Evolutionary conservation across 2,329 filamentous ascomycete genomes (phyloP), one percentile per base, ranked within the genome.

Genomic region (Botrytis pseudocinerea): DNA sequence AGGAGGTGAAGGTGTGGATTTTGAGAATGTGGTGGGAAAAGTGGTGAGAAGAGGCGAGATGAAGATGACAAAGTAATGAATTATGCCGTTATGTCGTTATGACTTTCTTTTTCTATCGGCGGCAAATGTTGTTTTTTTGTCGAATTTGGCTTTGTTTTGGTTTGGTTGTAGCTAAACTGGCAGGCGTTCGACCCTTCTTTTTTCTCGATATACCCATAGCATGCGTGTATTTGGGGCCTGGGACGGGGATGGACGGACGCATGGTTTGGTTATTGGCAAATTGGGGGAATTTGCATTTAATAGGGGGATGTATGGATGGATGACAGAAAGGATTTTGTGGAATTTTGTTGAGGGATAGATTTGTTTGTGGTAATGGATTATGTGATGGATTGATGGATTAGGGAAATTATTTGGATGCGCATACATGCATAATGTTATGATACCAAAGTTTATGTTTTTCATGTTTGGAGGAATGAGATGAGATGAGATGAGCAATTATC

Each of bases 21-120:
- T 5, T 42, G 48, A 6, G 48, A 51, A 51, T n/a, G 38, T n/a
- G 38, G 38, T 63, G 7, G 12, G 35, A 18, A 12, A 28, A 54
- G 2, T 54, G 25, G n/a, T 3, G 60, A 16, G 60, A 28, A 42
- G 38, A 28, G n/a, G 38, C 44, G 61, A 18, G 61, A 28, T 44
- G 61, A n/a, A n/a, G 40, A 16, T 62, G 60, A n/a, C 60, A 62
- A 66, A 66, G 46, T 66, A 66, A 66, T 66, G 64, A 66, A 54
- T 66, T 54, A 66, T 66, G 64, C 64, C 46, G 44, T 54, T 66
- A 66, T 66, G 64, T 66, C 64, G 46, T 66, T 66, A 66, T 66
- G 64, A 66, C 64, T 54, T 66, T 66, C 32, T 40, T 66, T 66
- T 54, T 65, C 35, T 54, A 66, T 40, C 63, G 44, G 32, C 44